phyloP scores from a whole-genome alignment of 257 asterid genomes.

The Solanum peruvianum region DNA sequence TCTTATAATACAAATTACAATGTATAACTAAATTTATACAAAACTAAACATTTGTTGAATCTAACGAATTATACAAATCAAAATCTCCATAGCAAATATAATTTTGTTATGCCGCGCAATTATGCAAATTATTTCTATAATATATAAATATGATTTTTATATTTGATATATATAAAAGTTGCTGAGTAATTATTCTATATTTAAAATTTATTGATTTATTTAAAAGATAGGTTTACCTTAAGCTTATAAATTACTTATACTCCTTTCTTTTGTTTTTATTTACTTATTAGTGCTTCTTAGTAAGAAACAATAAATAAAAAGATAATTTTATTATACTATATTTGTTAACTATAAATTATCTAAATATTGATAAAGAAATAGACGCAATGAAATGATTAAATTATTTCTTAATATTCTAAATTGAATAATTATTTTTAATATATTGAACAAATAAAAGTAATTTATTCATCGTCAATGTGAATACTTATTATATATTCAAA shows the following conservation, averaged over 20 bases:
- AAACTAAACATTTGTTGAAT: too few relatives aligned
- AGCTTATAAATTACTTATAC: background rate
- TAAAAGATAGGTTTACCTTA: background rate
- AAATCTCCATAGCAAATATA: too few relatives aligned
- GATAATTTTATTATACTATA: background rate
- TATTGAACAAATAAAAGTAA: background rate
- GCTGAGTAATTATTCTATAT: too few relatives aligned
- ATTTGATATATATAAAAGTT: too few relatives aligned
- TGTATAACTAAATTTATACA: too few relatives aligned
- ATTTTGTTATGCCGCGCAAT: too few relatives aligned
- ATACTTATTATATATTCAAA: background rate
- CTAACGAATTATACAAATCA: too few relatives aligned
- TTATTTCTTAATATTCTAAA: background rate
- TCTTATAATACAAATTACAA: too few relatives aligned
- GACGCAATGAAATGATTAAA: background rate
- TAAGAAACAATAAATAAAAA: background rate
- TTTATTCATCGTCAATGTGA: background rate
- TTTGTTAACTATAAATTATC: background rate
- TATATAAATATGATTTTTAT: too few relatives aligned
- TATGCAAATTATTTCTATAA: too few relatives aligned
- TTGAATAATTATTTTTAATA: background rate
- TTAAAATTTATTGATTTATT: background rate
- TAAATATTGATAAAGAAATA: background rate
- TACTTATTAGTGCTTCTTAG: background rate
- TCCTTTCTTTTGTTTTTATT: background rate